Evolutionary conservation across 192 early-diverging fungal genomes (phyloP).

Genomic region (Backusella mclennaniae): DNA sequence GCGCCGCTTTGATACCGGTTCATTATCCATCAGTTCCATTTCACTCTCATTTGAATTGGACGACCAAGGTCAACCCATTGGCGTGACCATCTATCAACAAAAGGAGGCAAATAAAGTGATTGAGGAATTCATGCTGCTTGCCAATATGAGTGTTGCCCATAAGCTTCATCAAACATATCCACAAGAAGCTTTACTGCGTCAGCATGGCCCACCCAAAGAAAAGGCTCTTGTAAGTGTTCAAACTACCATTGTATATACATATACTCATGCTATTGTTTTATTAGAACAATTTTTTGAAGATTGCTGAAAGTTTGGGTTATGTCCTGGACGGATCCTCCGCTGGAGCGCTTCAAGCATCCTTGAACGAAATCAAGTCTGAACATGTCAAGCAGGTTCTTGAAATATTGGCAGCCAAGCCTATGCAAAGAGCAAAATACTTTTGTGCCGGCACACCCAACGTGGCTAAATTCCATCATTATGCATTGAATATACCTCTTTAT

Average conservation of each 20-base stretch:
- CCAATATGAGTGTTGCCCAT: conserved; percentile 94
- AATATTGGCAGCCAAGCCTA: conserved; percentile 84
- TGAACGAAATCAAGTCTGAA: conserved; percentile 60
- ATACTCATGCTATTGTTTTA: not conserved
- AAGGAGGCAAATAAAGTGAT: conserved; percentile 97
- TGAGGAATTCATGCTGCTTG: conserved; percentile 98
- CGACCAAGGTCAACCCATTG: conserved; percentile 79
- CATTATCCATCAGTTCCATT: conserved; percentile 89
- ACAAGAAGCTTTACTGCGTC: conserved; percentile 89
- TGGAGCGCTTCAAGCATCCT: conserved; percentile 52
- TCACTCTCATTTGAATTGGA: conserved; percentile 92
- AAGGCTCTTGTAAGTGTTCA: conserved; percentile 36
- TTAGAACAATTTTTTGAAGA: conserved; percentile 55
- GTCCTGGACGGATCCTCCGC: conserved; percentile 69
- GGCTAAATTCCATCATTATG: conserved; percentile 86
- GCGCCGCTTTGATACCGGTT: conserved; percentile 80
- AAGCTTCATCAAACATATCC: conserved; percentile 89
- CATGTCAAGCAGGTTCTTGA: conserved; percentile 67
- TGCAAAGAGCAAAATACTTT: conserved; percentile 99
- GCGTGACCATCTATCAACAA: conserved; percentile 80
- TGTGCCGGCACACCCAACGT: conserved; percentile 84
- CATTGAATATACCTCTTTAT: conserved; percentile 89
- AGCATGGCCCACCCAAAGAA: conserved; percentile 70
- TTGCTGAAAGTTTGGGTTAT: conserved; percentile 57
- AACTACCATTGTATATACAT: not conserved